Evolutionary conservation across 169 alveolate genomes (phyloP).

Genomic region (Cryptosporidium canis): DNA sequence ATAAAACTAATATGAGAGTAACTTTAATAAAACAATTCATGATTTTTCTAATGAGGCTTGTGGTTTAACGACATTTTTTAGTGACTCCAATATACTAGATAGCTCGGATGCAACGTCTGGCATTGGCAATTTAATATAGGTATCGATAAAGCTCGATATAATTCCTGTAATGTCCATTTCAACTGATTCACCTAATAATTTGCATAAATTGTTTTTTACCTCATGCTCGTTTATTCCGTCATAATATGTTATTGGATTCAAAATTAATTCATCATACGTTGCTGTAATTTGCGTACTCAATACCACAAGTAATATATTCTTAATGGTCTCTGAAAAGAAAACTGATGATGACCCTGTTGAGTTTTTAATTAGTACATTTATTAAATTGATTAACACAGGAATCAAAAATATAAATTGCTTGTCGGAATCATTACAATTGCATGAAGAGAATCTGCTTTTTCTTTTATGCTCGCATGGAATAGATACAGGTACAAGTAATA

Average conservation of each 20-base stretch:
- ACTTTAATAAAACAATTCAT: background rate
- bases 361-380: slow-evolving; percentile 7
- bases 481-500: slow-evolving; percentile 27
- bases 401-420: slow-evolving; percentile 12
- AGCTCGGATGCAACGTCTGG: slow-evolving; percentile 66
- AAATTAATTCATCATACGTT: slow-evolving; percentile 15
- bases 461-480: background rate
- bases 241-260: slow-evolving; percentile 21
- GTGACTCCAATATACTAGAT: background rate
- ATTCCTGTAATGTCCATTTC: slow-evolving; percentile 28
- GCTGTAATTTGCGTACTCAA: slow-evolving; percentile 7
- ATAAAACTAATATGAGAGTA: background rate
- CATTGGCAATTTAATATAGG: background rate
- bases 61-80: background rate
- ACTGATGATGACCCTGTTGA: slow-evolving; percentile 36
- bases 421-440: background rate
- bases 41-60: background rate
- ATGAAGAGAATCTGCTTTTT: background rate
- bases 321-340: slow-evolving; percentile 49
- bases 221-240: background rate
- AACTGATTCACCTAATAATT: background rate
- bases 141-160: background rate
- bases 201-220: background rate
- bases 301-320: slow-evolving; percentile 49
- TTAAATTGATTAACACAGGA: slow-evolving; percentile 28